Percentiles rank a stretch among this genome's conserved stretches.
Evolutionary conservation across 371 early-diverging fungal species (phyloP).

Genomic region (Lichtheimia corymbifera): DNA sequence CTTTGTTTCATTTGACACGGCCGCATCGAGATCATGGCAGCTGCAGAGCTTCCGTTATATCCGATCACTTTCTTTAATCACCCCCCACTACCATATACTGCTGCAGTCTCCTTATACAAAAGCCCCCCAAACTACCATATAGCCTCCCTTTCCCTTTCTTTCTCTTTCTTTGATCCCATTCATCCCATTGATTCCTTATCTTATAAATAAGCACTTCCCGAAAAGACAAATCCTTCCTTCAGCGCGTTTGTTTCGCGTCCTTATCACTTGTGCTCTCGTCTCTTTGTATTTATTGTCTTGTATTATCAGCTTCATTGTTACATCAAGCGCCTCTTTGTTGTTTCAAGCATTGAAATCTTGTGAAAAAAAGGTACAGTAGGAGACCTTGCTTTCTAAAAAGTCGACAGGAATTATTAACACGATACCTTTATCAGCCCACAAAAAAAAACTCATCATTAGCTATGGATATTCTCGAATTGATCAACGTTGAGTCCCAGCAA

Average conservation of each 20-base stretch:
- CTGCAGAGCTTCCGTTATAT: not conserved
- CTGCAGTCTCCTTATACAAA: too few relatives aligned
- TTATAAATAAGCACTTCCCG: constrained; percentile 62
- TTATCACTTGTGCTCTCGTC: not conserved
- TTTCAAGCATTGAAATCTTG: too few relatives aligned
- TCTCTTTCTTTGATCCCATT: not conserved
- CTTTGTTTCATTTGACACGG: too few relatives aligned
- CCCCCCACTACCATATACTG: too few relatives aligned
- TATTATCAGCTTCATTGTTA: not conserved
- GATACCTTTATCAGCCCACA: not conserved
- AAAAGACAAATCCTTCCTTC: constrained; percentile 56
- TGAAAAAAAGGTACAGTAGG: too few relatives aligned
- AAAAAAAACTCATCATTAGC: constrained; percentile 1
- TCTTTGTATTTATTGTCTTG: constrained; percentile 1
- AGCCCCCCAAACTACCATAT: too few relatives aligned
- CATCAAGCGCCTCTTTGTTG: too few relatives aligned
- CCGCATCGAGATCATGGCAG: too few relatives aligned
- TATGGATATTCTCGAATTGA: constrained; percentile 73
- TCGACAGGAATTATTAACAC: not conserved
- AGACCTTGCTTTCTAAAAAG: too few relatives aligned
- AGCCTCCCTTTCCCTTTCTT: not conserved
- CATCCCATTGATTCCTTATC: not conserved
- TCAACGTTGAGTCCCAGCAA: constrained; percentile 57
- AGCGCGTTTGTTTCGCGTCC: constrained; percentile 56
- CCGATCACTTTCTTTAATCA: too few relatives aligned